Conservation (phyloP, 2,329 filamentous ascomycete species). For the Hymenoscyphus albidus region DNA sequence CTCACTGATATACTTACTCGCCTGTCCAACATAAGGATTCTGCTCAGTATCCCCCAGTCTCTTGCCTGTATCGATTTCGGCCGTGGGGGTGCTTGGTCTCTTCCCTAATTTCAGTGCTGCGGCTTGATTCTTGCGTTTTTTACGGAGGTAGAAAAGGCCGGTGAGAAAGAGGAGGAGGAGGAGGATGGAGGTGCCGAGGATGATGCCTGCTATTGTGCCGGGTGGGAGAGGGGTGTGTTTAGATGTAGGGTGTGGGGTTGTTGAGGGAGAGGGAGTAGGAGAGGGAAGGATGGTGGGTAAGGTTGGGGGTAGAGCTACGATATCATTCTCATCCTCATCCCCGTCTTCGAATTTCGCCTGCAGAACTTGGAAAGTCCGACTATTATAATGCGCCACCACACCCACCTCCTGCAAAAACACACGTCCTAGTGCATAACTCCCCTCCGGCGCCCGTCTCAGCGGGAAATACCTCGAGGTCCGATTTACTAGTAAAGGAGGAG, state of each 20-base stretch:
- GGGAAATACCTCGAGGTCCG: conserved; percentile 30
- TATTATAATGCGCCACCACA: conserved; percentile 31
- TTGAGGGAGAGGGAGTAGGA: conserved; percentile 1
- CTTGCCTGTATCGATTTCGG: conserved; percentile 23
- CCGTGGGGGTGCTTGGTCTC: conserved; percentile 2
- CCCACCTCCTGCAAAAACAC: conserved; percentile 34
- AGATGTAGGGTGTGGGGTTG: background rate
- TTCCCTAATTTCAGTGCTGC: background rate
- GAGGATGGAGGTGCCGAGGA: conserved; percentile 17
- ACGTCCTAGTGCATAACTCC: conserved; percentile 28
- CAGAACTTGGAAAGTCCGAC: conserved; percentile 29
- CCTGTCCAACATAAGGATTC: conserved; percentile 21
- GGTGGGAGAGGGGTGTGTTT: conserved; percentile 9
- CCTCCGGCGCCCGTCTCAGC: conserved; percentile 21
- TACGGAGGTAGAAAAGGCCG: conserved; percentile 20
- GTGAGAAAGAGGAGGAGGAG: conserved; percentile 15
- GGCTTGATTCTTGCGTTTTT: conserved; percentile 5
- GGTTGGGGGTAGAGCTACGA: conserved; percentile 21
- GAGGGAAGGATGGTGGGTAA: conserved; percentile 7
- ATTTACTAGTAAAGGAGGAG: conserved; percentile 20
- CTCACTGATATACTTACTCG: conserved; percentile 16
- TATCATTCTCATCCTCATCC: background rate
- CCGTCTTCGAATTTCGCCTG: conserved; percentile 23
- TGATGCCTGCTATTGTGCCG: conserved; percentile 26
- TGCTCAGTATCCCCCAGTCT: conserved; percentile 7